Evolutionary conservation across 805 yeast species (phyloP).

Genomic region (Lipomyces kockii): DNA sequence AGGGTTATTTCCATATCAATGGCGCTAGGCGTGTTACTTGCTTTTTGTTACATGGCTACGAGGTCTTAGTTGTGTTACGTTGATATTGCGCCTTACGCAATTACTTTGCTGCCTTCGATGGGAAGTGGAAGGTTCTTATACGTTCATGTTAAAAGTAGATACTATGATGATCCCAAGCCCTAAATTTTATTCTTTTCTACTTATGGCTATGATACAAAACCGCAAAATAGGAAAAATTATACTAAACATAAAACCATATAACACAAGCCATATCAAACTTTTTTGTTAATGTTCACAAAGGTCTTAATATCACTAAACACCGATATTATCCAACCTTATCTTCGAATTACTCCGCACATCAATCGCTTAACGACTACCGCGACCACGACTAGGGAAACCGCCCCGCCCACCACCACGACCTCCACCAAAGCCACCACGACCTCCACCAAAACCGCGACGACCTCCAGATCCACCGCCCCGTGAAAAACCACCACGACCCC

Average conservation of each 20-base stretch:
- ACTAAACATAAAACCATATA: neutral
- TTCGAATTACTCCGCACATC: neutral
- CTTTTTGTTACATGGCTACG: neutral
- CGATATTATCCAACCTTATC: neutral
- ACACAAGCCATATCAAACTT: neutral
- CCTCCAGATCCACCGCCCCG: conserved; percentile 29
- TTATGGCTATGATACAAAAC: neutral
- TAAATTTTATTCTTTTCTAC: neutral
- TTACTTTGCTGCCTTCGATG: neutral
- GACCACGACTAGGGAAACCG: conserved; percentile 36
- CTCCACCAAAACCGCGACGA: conserved; percentile 38
- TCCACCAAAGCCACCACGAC: conserved; percentile 46
- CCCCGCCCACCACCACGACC: conserved; percentile 43
- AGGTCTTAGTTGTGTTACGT: neutral
- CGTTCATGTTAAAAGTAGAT: neutral
- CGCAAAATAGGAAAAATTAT: neutral
- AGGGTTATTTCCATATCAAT: neutral
- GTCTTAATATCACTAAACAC: neutral
- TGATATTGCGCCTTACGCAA: neutral
- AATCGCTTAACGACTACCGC: conserved; percentile 19
- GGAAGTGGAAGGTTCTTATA: neutral
- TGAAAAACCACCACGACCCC: conserved; percentile 45
- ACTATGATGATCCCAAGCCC: neutral
- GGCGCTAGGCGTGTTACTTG: neutral
- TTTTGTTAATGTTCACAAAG: neutral